These are phyloP conservation scores for Polygonum maritimum DNA, from an alignment of 148 eudicot species.

Conservation along the genomic window DNA sequence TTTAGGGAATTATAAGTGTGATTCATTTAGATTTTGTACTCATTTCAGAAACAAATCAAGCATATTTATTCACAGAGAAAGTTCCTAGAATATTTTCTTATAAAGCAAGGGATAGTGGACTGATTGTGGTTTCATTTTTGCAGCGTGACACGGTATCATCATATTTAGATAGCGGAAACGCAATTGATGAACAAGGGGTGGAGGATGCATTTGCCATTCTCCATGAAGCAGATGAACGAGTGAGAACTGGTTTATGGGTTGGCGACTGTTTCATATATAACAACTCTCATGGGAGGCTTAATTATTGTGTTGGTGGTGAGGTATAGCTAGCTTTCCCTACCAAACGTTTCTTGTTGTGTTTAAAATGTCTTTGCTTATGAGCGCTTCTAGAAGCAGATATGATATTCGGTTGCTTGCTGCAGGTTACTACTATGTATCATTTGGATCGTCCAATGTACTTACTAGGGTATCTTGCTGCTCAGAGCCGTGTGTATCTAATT, in stretches of 20 bases:
- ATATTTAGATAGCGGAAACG: slow-evolving; percentile 80
- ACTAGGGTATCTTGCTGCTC: slow-evolving; percentile 93
- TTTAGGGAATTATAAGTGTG: background rate
- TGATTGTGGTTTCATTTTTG: slow-evolving; percentile 18
- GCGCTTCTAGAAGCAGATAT: background rate
- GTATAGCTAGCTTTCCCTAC: slow-evolving; percentile 27
- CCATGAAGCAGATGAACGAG: slow-evolving; percentile 89
- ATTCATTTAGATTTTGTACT: background rate
- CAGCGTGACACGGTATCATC: slow-evolving; percentile 91
- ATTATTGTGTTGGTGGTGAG: slow-evolving; percentile 99
- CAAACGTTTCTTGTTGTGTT: background rate
- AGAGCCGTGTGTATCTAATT: slow-evolving; percentile 88
- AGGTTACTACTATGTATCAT: slow-evolving; percentile 99
- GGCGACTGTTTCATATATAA: slow-evolving; percentile 97
- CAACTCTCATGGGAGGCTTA: slow-evolving; percentile 89
- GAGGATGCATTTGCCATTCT: slow-evolving; percentile 94
- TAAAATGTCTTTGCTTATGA: background rate
- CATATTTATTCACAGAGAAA: background rate
- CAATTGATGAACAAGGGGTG: slow-evolving; percentile 83
- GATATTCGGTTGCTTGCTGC: slow-evolving; percentile 12
- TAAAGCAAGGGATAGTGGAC: slow-evolving; percentile 49
- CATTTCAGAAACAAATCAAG: background rate
- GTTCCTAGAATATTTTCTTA: background rate
- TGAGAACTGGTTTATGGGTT: slow-evolving; percentile 95
- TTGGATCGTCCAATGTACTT: slow-evolving; percentile 99